Evolutionary conservation across 371 early-diverging fungal genomes (phyloP).

Genomic region (Batrachochytrium dendrobatidis): DNA sequence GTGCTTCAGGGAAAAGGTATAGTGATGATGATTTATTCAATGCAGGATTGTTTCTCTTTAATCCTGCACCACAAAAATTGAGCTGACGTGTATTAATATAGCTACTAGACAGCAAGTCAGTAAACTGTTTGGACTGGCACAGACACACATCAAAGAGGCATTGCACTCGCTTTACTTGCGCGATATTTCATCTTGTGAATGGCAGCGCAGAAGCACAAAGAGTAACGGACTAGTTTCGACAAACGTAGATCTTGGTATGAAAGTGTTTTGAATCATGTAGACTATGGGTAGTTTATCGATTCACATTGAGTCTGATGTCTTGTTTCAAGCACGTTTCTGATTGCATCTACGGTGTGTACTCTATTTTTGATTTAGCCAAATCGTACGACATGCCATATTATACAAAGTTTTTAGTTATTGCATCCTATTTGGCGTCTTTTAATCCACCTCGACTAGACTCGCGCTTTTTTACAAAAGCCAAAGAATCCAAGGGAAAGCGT

Average conservation of each 20-base stretch:
- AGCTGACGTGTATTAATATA: background rate
- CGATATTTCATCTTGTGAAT: slow-evolving; percentile 77
- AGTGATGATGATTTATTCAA: slow-evolving; percentile 8
- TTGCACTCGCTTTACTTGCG: slow-evolving; percentile 68
- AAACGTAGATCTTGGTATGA: background rate
- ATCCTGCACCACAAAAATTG: background rate
- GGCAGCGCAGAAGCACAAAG: slow-evolving; percentile 35
- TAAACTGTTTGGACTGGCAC: slow-evolving; percentile 62
- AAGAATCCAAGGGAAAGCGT: slow-evolving; percentile 44
- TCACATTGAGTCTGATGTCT: too few species aligned
- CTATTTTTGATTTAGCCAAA: background rate
- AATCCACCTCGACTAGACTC: slow-evolving; percentile 83
- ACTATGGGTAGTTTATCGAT: too few species aligned
- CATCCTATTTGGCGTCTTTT: slow-evolving; percentile 85
- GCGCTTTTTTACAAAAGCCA: slow-evolving; percentile 74
- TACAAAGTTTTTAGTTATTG: slow-evolving; percentile 72
- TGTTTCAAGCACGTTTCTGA: background rate
- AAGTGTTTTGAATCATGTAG: too few species aligned
- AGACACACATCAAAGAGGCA: slow-evolving; percentile 70
- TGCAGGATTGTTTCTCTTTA: background rate
- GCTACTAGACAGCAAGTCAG: slow-evolving; percentile 48
- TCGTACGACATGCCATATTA: slow-evolving; percentile 31
- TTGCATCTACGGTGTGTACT: background rate
- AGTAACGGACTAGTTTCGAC: background rate
- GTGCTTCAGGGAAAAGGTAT: slow-evolving; percentile 60